These are phyloP conservation scores for Populus hybrid DNA, from an alignment of 441 rosid species.

Conservation along the genomic window DNA sequence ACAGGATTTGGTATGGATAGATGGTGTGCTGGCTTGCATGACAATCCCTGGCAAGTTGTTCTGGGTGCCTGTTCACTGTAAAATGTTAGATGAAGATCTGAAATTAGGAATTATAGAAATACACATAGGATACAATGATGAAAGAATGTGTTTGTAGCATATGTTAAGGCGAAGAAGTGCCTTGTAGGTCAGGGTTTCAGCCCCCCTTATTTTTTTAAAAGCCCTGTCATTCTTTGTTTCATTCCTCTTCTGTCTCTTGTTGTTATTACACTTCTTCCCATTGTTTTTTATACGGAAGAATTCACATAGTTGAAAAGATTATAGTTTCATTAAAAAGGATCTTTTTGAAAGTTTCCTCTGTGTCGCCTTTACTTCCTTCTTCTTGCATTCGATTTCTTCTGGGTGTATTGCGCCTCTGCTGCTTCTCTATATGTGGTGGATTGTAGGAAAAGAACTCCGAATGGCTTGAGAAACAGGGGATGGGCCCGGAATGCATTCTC, in stretches of 20 bases:
- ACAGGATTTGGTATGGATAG: background rate
- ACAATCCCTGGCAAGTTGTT: background rate
- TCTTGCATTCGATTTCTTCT: background rate
- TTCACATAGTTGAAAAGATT: background rate
- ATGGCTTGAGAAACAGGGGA: background rate
- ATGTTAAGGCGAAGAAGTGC: conserved; percentile 3
- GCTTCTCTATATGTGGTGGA: background rate
- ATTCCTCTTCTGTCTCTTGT: background rate
- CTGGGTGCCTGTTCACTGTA: conserved; percentile 11
- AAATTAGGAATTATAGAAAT: conserved; percentile 21
- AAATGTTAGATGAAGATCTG: conserved; percentile 9
- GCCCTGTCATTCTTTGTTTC: background rate
- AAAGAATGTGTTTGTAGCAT: conserved; percentile 13
- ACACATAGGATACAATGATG: conserved; percentile 24
- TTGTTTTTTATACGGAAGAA: background rate
- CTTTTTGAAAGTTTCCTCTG: background rate
- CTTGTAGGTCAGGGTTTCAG: background rate
- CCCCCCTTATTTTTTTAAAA: too few species aligned
- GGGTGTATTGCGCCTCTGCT: background rate
- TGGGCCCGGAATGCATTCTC: background rate
- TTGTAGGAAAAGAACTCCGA: background rate
- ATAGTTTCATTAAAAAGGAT: background rate
- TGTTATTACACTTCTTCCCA: background rate
- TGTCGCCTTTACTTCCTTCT: background rate
- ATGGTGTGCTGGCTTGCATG: conserved; percentile 7